Conservation (phyloP, 1,139 yeast species). For the Yamadazyma atlantica region DNA sequence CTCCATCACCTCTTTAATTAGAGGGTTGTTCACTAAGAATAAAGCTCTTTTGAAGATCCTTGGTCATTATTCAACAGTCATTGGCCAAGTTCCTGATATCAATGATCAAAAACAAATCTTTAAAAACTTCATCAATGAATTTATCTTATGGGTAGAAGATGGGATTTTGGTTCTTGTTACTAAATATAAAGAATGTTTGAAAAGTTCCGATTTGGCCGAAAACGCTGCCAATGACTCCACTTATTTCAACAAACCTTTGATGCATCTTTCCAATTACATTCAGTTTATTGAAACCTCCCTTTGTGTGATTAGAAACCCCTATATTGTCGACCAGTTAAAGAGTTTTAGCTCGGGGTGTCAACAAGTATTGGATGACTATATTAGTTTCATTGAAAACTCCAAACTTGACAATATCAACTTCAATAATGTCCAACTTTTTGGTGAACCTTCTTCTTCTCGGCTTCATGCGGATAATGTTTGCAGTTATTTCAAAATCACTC, state of each 20-base stretch:
- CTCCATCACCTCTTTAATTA: conserved; percentile 32
- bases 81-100: conserved; percentile 15
- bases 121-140: conserved; percentile 40
- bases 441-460: conserved; percentile 13
- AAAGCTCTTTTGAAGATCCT: conserved; percentile 28
- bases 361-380: conserved; percentile 20
- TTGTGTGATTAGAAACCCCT: conserved; percentile 37
- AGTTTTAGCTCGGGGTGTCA: conserved; percentile 19
- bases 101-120: conserved; percentile 26
- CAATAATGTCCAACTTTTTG: conserved; percentile 32
- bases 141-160: conserved; percentile 40
- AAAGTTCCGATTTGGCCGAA: conserved; percentile 16
- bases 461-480: conserved; percentile 27
- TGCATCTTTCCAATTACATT: conserved; percentile 33
- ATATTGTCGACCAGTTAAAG: conserved; percentile 34
- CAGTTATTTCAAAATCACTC: conserved; percentile 38
- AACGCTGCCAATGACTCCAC: conserved; percentile 15
- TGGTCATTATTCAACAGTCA: conserved; percentile 17
- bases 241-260: conserved; percentile 31
- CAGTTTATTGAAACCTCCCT: conserved; percentile 26
- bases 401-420: conserved; percentile 36
- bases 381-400: conserved; percentile 15
- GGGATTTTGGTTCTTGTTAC: conserved; percentile 33
- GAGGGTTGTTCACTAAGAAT: conserved; percentile 46
- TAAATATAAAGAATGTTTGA: conserved; percentile 24